These are phyloP conservation scores for Solanum infundibuliforme DNA, from an alignment of 257 asterid species.

Conservation along the genomic window DNA sequence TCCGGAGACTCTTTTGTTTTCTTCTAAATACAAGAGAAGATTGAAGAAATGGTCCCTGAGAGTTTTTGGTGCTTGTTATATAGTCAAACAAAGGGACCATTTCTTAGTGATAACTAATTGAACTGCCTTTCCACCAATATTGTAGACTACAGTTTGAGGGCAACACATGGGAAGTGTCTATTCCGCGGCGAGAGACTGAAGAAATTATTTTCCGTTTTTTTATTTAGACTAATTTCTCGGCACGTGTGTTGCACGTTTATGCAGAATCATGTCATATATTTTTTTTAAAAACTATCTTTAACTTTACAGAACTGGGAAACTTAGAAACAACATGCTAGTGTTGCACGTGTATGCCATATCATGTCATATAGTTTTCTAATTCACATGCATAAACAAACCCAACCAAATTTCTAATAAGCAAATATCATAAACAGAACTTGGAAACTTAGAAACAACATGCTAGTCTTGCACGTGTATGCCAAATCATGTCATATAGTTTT, in stretches of 20 bases:
- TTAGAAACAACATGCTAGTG: neutral
- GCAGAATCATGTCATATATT: neutral
- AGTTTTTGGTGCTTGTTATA: neutral
- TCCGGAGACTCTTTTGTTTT: neutral
- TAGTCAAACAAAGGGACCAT: neutral
- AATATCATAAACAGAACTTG: neutral
- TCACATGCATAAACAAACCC: neutral
- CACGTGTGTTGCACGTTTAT: neutral
- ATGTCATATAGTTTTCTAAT: neutral
- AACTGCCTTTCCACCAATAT: neutral
- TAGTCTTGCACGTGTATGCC: no score
- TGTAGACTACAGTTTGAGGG: neutral
- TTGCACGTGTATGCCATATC: neutral
- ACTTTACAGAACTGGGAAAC: neutral
- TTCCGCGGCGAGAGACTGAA: neutral
- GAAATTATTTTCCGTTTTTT: neutral
- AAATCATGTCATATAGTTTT: no score
- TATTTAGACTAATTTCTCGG: neutral
- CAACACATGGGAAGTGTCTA: neutral
- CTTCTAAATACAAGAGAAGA: neutral
- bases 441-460: no score
- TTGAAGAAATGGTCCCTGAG: neutral
- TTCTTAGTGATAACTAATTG: neutral
- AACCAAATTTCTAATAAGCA: neutral
- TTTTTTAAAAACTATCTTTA: neutral